Percentiles rank a stretch among this genome's conserved stretches.
phyloP scores from a whole-genome alignment of 1,284 basidiomycete species.

The Termitomyces sp. region DNA sequence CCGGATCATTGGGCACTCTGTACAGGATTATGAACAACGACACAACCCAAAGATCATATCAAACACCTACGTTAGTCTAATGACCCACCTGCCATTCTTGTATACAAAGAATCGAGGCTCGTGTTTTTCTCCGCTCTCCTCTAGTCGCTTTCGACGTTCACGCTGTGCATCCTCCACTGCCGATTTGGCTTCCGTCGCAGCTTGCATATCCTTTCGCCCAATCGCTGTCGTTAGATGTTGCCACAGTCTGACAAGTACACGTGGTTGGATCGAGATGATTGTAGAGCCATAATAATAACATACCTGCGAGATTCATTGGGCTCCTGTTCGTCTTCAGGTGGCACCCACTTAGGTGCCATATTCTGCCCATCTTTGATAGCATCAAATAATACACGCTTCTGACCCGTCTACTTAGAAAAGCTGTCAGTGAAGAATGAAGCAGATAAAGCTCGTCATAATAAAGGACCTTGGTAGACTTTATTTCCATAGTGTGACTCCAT shows the following conservation, averaged over 20 bases:
- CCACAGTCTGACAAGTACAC: slow-evolving; percentile 65
- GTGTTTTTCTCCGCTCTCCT: slow-evolving; percentile 66
- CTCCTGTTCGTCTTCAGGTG: slow-evolving; percentile 85
- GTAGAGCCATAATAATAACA: slow-evolving; percentile 19
- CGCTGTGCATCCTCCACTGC: slow-evolving; percentile 92
- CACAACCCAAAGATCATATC: neutral
- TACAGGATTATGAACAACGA: neutral
- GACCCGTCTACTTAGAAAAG: slow-evolving; percentile 44
- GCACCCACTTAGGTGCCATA: slow-evolving; percentile 77
- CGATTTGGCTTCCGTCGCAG: slow-evolving; percentile 87
- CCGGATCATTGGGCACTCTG: slow-evolving; percentile 68
- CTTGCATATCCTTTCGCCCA: slow-evolving; percentile 85
- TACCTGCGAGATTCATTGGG: slow-evolving; percentile 84
- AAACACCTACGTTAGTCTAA: slow-evolving; percentile 65
- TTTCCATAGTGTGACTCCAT: slow-evolving; percentile 92
- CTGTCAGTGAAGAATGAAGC: neutral
- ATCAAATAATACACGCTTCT: slow-evolving; percentile 82
- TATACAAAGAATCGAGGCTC: slow-evolving; percentile 80
- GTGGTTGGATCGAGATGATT: neutral
- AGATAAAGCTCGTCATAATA: neutral
- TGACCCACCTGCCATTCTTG: slow-evolving; percentile 74
- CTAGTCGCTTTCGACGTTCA: slow-evolving; percentile 72
- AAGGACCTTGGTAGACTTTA: slow-evolving; percentile 63
- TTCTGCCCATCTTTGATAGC: slow-evolving; percentile 69
- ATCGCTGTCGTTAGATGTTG: slow-evolving; percentile 84